These are phyloP conservation scores for Dactylellina leptospora DNA, from an alignment of 2,329 filamentous ascomycete genomes.

Conservation along the genomic window DNA sequence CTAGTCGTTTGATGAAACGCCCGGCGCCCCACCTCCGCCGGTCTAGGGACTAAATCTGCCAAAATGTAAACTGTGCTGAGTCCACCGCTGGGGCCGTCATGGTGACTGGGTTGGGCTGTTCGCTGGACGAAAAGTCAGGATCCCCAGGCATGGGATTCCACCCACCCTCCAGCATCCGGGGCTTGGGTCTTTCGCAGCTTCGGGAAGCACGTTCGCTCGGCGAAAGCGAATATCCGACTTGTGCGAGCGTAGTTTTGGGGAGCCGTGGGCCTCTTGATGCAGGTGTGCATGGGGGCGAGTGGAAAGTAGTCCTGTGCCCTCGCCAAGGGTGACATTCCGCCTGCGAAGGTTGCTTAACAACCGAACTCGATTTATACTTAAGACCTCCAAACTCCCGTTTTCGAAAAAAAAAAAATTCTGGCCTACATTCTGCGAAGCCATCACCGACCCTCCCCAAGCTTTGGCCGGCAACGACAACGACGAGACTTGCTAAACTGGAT, in stretches of 20 bases:
- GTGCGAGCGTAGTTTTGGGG: neutral
- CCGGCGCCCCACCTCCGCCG: constrained; percentile 14
- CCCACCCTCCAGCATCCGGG: neutral
- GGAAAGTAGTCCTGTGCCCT: no score
- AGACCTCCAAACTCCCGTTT: constrained; percentile 40
- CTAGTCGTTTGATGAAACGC: constrained; percentile 42
- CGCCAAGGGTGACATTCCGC: constrained; percentile 15
- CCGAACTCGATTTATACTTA: constrained; percentile 51
- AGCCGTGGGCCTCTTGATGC: constrained; percentile 7
- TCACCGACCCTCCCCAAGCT: constrained; percentile 9
- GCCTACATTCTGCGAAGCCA: constrained; percentile 19
- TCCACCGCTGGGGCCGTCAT: constrained; percentile 4
- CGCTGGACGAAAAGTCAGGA: neutral
- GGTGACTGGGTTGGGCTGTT: neutral
- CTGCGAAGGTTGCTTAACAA: constrained; percentile 36
- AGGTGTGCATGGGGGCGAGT: constrained; percentile 17
- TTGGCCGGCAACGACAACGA: constrained; percentile 32
- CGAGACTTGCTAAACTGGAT: constrained; percentile 21
- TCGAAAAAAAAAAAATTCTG: constrained; percentile 30
- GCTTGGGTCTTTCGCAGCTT: constrained; percentile 5
- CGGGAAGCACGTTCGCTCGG: constrained; percentile 41
- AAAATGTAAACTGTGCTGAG: constrained; percentile 6
- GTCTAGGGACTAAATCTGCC: constrained; percentile 11
- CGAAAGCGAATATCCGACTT: constrained; percentile 34
- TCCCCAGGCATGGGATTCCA: no score